Percentiles rank a stretch among this genome's conserved stretches.
These are phyloP conservation scores for Phytopythium sindhum DNA, from an alignment of 352 stramenopile species.

Conservation along the genomic window DNA sequence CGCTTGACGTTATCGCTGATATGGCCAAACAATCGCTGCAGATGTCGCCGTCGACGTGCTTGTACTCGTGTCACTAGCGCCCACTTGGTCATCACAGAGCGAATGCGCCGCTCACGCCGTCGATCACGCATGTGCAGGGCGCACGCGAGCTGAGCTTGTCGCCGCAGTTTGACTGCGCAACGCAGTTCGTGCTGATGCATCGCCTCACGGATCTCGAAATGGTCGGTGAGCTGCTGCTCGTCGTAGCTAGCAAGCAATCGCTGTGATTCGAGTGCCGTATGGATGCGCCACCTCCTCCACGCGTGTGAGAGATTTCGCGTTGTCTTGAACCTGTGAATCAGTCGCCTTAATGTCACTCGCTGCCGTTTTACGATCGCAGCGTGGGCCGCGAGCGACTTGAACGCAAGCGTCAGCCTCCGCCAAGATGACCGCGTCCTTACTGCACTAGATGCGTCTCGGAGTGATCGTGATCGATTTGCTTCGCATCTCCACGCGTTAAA, in stretches of 20 bases:
- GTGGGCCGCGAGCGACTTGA: background rate
- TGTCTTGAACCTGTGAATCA: background rate
- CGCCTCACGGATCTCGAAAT: background rate
- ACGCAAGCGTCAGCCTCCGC: background rate
- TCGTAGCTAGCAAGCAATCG: background rate
- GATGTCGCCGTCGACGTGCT: no score
- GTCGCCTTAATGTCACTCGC: background rate
- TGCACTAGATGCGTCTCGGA: background rate
- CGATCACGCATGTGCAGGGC: background rate
- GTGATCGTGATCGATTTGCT: background rate
- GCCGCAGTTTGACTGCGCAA: background rate
- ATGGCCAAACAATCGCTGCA: background rate
- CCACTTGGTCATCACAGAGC: background rate
- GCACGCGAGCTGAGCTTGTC: background rate
- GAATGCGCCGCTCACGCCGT: background rate
- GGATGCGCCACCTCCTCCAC: slow-evolving; percentile 1
- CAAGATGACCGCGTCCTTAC: background rate
- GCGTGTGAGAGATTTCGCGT: background rate
- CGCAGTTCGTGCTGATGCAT: slow-evolving; percentile 2
- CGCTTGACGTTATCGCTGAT: background rate
- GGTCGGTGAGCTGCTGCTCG: background rate
- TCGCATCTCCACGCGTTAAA: background rate
- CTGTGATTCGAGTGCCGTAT: background rate
- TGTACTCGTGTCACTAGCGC: background rate
- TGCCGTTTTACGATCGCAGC: background rate